These are phyloP conservation scores for Aspergillus fructus DNA, from an alignment of 2,329 filamentous ascomycete species.

Conservation along the genomic window DNA sequence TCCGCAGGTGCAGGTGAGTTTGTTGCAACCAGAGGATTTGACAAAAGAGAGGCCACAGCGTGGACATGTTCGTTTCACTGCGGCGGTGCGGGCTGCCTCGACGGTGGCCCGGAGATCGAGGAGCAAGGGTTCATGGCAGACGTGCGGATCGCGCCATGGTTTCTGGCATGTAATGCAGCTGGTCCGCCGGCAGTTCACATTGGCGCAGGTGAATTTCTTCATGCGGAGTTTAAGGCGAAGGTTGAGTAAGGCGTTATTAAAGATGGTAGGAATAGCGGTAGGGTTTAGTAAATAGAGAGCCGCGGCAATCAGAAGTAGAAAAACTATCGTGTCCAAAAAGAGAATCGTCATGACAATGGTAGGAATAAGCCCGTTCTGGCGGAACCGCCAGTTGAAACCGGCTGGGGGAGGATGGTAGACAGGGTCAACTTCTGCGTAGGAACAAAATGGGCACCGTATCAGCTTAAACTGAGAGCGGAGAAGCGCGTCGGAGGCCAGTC, in stretches of 20 bases:
- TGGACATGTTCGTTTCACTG: slow-evolving; percentile 92
- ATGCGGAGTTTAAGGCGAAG: slow-evolving; percentile 70
- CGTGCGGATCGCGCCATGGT: slow-evolving; percentile 82
- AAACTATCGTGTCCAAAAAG: slow-evolving; percentile 44
- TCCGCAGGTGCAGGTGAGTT: slow-evolving; percentile 90
- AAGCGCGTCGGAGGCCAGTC: slow-evolving; percentile 74
- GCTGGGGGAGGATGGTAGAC: slow-evolving; percentile 60
- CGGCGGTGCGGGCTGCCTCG: slow-evolving; percentile 89
- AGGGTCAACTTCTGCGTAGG: slow-evolving; percentile 85
- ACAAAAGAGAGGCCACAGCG: slow-evolving; percentile 89
- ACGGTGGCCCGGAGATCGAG: slow-evolving; percentile 83
- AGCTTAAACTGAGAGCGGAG: slow-evolving; percentile 72
- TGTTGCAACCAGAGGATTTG: slow-evolving; percentile 93
- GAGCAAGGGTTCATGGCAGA: slow-evolving; percentile 81
- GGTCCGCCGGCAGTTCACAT: slow-evolving; percentile 63
- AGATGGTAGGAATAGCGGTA: slow-evolving; percentile 48
- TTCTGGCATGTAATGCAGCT: slow-evolving; percentile 84
- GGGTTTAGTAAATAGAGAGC: slow-evolving; percentile 59
- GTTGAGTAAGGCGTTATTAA: slow-evolving; percentile 63
- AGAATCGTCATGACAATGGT: slow-evolving; percentile 50
- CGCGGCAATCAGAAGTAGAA: slow-evolving; percentile 53
- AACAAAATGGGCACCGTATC: slow-evolving; percentile 84
- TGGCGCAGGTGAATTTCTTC: slow-evolving; percentile 74
- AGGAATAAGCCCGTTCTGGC: slow-evolving; percentile 54
- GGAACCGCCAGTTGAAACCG: slow-evolving; percentile 58